phyloP scores from a whole-genome alignment of 768 basidiomycete genomes.

The Agrocybe pediades region DNA sequence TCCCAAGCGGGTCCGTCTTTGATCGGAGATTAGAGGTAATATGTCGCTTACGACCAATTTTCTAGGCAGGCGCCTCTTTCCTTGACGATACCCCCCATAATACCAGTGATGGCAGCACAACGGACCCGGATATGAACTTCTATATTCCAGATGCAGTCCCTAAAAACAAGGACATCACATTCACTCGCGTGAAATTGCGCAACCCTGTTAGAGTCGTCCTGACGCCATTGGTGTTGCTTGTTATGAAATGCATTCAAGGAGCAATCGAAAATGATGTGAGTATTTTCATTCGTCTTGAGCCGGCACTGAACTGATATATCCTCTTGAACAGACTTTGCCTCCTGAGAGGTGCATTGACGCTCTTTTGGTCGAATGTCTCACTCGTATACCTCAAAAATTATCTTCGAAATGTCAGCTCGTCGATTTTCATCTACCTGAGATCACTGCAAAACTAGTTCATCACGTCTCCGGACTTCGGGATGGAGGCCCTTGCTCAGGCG shows the following conservation, averaged over 20 bases:
- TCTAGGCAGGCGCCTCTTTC: slow-evolving; percentile 26
- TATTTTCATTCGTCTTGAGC: not conserved
- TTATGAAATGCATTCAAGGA: slow-evolving; percentile 43
- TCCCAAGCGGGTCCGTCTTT: slow-evolving; percentile 48
- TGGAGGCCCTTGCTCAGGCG: slow-evolving; percentile 28
- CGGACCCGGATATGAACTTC: not conserved
- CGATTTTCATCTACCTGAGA: slow-evolving; percentile 42
- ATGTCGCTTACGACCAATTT: not conserved
- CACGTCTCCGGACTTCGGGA: slow-evolving; percentile 41
- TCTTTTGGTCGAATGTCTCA: slow-evolving; percentile 42
- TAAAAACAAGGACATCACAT: slow-evolving; percentile 31
- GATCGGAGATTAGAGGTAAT: slow-evolving; percentile 10
- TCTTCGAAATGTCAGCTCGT: slow-evolving; percentile 29
- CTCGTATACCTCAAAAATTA: slow-evolving; percentile 20
- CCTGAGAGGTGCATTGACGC: slow-evolving; percentile 42
- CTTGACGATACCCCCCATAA: not conserved
- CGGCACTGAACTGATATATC: not conserved
- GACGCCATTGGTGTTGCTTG: slow-evolving; percentile 58
- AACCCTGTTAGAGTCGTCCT: slow-evolving; percentile 42
- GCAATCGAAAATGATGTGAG: slow-evolving; percentile 51
- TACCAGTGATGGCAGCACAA: not conserved
- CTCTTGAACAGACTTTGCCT: slow-evolving; percentile 25
- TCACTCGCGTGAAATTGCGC: slow-evolving; percentile 41
- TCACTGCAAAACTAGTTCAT: slow-evolving; percentile 47
- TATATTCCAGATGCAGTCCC: slow-evolving; percentile 15